Evolutionary conservation across 805 yeast genomes (phyloP), one percentile per base, ranked within the genome.

Genomic region (Candida methanosorbosa): DNA sequence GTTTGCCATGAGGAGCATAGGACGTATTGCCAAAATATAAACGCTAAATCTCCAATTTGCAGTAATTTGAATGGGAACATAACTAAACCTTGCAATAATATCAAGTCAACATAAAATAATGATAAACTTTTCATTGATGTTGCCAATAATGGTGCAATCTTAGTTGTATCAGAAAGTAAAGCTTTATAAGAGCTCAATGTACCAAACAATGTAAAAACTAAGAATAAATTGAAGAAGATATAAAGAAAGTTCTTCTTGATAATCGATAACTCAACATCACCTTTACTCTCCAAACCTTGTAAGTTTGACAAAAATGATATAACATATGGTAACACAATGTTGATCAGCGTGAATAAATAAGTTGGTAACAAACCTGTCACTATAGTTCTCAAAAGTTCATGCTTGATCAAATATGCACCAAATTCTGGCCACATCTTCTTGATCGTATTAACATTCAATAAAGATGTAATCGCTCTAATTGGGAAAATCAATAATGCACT

Each of bases 31-130:
- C 62, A 56, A 30, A 70, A 68, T 13, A 72, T 47, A 18, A 68
- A 45, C 4, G 65, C 59, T 24, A 75, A 58, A 49, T 75, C 80
- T 15, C 78, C 76, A 27, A 70, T 55, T 48, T 75, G 81, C 12
- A 74, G 56, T 28, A 74, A 56, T 35, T 71, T 65, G 29, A 73
- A 70, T 4, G 80, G 80, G 44, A 74, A 71, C 77, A 75, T 72
- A 1, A 76, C 75, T 34, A 75, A 46, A 0, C 87, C 92, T 53
- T 82, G 92, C 37, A 81, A 66, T 17, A 81, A 61, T 38, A 81
- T 81, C 56, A 74, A 63, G 48, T 74, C 75, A 34, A 68, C 73
- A 42, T 74, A 74, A 44, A 74, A 74, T 30, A 74, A 55, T 3
- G 78, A 70, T 25, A 71, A 54, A 28, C 66, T 61, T 46, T 69